phyloP scores from a whole-genome alignment of 2,329 filamentous ascomycete species.

The Paracamarosporium sp. region DNA sequence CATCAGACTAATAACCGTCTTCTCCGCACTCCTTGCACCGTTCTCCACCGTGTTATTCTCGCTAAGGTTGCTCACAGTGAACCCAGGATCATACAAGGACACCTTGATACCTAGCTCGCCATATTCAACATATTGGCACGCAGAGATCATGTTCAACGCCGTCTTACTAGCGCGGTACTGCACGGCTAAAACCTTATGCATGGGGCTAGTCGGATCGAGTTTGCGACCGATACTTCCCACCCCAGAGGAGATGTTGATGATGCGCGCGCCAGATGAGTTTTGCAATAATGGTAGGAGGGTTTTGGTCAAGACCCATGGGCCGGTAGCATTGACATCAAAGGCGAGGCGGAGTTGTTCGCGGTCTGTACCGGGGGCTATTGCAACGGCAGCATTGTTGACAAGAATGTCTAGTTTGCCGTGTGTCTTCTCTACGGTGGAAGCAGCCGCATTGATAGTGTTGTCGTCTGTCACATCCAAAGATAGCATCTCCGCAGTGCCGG shows the following conservation, averaged over 20 bases:
- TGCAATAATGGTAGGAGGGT: conserved; percentile 24
- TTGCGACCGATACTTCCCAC: conserved; percentile 41
- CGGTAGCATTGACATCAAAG: conserved; percentile 39
- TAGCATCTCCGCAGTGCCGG: conserved; percentile 45
- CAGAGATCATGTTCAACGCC: conserved; percentile 49
- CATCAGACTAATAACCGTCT: conserved; percentile 42
- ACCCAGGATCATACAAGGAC: conserved; percentile 48
- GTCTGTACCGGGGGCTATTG: conserved; percentile 21
- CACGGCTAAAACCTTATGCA: conserved; percentile 33
- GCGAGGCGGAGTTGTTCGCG: conserved; percentile 31
- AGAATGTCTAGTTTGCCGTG: conserved; percentile 48
- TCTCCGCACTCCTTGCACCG: conserved; percentile 43
- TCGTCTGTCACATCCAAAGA: conserved; percentile 54
- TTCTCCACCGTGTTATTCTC: conserved; percentile 40
- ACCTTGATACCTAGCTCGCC: conserved; percentile 42
- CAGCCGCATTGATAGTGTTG: conserved; percentile 49
- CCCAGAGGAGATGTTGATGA: conserved; percentile 46
- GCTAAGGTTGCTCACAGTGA: conserved; percentile 44
- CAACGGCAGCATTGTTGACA: conserved; percentile 49
- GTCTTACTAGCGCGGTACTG: conserved; percentile 48
- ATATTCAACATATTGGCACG: conserved; percentile 39
- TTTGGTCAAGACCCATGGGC: conserved; percentile 32
- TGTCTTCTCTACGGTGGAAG: conserved; percentile 25
- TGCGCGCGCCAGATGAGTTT: conserved; percentile 25
- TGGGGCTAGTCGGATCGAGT: conserved; percentile 29